Conservation (phyloP, 495 filamentous ascomycete genomes). For the Geopyxis carbonaria region DNA sequence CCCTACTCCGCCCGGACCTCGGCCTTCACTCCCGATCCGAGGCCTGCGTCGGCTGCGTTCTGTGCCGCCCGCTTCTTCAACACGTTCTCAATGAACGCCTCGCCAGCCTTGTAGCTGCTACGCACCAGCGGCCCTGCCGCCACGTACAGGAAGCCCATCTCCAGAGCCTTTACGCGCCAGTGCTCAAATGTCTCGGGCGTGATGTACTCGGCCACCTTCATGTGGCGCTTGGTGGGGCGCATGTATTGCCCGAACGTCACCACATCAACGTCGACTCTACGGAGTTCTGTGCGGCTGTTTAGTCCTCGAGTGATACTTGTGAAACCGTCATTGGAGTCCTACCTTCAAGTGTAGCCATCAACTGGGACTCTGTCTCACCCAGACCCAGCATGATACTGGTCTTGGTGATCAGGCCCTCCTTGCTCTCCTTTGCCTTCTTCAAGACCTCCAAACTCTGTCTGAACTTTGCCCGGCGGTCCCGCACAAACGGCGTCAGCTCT, state of each 20-base stretch:
- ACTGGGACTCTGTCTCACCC: conserved; percentile 80
- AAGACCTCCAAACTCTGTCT: conserved; percentile 69
- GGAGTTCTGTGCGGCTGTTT: conserved; percentile 39
- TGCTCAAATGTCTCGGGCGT: conserved; percentile 77
- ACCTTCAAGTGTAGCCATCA: conserved; percentile 61
- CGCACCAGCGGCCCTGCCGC: conserved; percentile 84
- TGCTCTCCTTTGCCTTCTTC: conserved; percentile 59
- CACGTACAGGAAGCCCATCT: conserved; percentile 93
- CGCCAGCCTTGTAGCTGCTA: conserved; percentile 91
- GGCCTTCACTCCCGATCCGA: no score
- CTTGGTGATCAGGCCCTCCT: conserved; percentile 73
- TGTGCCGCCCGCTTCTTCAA: conserved; percentile 61
- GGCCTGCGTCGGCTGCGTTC: no score
- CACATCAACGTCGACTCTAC: conserved; percentile 68
- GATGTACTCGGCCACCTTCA: conserved; percentile 87
- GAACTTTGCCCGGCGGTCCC: conserved; percentile 82
- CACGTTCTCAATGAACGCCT: conserved; percentile 97
- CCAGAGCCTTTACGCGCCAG: conserved; percentile 77
- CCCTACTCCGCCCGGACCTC: no score
- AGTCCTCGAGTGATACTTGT: neutral
- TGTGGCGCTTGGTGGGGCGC: conserved; percentile 93
- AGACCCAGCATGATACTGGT: conserved; percentile 93
- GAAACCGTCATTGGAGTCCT: conserved; percentile 8
- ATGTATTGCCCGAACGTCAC: conserved; percentile 99
- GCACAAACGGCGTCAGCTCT: conserved; percentile 68